phyloP scores from a whole-genome alignment of 176 grass and related monocot genomes.

The Triticum turgidum region DNA sequence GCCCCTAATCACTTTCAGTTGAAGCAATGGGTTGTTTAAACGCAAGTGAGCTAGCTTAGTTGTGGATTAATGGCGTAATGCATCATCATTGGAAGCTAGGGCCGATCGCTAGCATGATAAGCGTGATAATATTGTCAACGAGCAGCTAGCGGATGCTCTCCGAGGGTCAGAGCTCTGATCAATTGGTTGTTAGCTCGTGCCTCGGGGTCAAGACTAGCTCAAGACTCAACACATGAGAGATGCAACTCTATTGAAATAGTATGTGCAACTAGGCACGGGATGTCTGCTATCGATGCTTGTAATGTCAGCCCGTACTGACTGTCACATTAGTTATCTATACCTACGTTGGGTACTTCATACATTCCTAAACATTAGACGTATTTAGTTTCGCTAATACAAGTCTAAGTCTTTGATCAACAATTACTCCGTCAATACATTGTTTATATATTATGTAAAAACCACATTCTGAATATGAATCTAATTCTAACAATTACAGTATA shows the following conservation, averaged over 20 bases:
- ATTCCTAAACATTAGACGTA: too few relatives aligned
- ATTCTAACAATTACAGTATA: too few relatives aligned
- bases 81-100: background rate
- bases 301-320: background rate
- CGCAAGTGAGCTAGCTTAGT: background rate
- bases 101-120: background rate
- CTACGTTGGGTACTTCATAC: background rate
- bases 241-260: background rate
- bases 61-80: background rate
- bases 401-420: too few relatives aligned
- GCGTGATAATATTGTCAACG: background rate
- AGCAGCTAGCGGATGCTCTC: background rate
- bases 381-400: too few relatives aligned
- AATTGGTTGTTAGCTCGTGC: background rate
- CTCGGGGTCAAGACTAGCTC: background rate
- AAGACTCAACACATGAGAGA: background rate
- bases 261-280: slow-evolving; percentile 2
- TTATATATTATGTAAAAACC: too few relatives aligned
- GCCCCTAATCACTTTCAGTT: background rate
- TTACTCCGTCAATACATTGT: too few relatives aligned
- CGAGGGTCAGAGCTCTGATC: background rate
- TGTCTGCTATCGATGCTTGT: background rate
- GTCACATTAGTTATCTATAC: background rate
- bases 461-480: too few relatives aligned
- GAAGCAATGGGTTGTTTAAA: background rate